A percentile compares a stretch with the other conserved stretches of the same genome.
These are phyloP conservation scores for Myriosclerotinia scirpicola DNA, from an alignment of 2,329 filamentous ascomycete species.

Conservation along the genomic window DNA sequence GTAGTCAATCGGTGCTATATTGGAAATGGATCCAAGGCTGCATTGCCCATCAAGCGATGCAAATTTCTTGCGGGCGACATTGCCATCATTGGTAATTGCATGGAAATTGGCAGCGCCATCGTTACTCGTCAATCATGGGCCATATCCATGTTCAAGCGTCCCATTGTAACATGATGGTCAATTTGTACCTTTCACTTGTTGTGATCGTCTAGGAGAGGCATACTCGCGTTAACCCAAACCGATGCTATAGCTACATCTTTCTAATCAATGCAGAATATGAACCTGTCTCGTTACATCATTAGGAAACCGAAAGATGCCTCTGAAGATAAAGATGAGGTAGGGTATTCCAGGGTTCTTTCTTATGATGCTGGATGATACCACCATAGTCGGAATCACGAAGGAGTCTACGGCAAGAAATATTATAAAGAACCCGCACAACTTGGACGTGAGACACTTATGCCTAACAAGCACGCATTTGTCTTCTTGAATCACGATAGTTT, in stretches of 20 bases:
- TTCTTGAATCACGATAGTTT: too few relatives aligned
- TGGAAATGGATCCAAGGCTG: neutral
- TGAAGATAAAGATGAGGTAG: conserved; percentile 16
- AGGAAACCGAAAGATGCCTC: conserved; percentile 5
- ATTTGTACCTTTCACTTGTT: too few relatives aligned
- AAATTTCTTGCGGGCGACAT: too few relatives aligned
- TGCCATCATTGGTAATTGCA: too few relatives aligned
- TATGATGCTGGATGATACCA: neutral
- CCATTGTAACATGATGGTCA: too few relatives aligned
- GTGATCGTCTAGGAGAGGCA: neutral
- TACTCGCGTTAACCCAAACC: neutral
- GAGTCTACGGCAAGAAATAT: neutral
- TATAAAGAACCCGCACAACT: neutral
- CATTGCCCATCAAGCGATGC: too few relatives aligned
- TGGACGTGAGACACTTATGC: too few relatives aligned
- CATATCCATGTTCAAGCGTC: too few relatives aligned
- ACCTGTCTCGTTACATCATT: conserved; percentile 24
- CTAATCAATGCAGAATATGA: conserved; percentile 13
- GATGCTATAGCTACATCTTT: neutral
- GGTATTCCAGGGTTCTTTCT: conserved; percentile 24
- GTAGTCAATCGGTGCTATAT: neutral
- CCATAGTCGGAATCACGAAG: too few relatives aligned
- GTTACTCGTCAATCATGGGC: too few relatives aligned
- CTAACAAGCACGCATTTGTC: too few relatives aligned
- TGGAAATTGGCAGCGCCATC: too few relatives aligned